Evolutionary conservation across 495 filamentous ascomycete species (phyloP).

Genomic region (Xylaria acuta): DNA sequence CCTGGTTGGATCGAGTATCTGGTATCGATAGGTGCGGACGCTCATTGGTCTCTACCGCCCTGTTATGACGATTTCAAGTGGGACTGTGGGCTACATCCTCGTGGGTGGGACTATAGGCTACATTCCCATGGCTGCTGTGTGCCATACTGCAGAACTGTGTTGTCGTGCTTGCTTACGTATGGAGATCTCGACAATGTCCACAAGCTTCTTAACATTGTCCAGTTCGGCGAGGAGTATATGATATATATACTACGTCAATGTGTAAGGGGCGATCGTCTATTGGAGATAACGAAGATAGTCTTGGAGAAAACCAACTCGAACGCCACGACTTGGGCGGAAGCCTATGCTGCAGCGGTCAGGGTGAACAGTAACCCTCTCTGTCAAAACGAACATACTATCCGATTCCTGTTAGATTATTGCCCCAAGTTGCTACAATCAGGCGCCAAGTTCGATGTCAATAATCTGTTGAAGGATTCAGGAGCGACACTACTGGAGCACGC

Average conservation of each 20-base stretch:
- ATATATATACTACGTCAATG: not conserved
- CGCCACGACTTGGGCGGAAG: not conserved
- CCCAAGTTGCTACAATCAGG: not conserved
- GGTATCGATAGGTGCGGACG: not conserved
- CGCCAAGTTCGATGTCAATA: not conserved
- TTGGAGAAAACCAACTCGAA: not conserved
- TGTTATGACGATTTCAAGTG: not conserved
- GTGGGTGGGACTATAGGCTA: not conserved
- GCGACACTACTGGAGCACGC: not conserved
- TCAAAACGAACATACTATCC: not conserved
- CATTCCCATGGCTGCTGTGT: not conserved
- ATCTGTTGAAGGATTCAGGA: not conserved
- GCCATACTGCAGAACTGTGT: not conserved
- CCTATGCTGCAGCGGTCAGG: not conserved
- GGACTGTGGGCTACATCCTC: not conserved
- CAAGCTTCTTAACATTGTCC: not conserved
- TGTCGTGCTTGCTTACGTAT: not conserved
- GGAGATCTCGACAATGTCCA: not conserved
- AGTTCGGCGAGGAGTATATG: not conserved
- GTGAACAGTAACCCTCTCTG: no score
- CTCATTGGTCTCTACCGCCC: not conserved
- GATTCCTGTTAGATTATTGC: not conserved
- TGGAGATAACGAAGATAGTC: not conserved
- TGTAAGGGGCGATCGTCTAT: not conserved
- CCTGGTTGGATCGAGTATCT: conserved; percentile 2